phyloP scores from a whole-genome alignment of 805 yeast genomes.

The Allodekkera sacchari region DNA sequence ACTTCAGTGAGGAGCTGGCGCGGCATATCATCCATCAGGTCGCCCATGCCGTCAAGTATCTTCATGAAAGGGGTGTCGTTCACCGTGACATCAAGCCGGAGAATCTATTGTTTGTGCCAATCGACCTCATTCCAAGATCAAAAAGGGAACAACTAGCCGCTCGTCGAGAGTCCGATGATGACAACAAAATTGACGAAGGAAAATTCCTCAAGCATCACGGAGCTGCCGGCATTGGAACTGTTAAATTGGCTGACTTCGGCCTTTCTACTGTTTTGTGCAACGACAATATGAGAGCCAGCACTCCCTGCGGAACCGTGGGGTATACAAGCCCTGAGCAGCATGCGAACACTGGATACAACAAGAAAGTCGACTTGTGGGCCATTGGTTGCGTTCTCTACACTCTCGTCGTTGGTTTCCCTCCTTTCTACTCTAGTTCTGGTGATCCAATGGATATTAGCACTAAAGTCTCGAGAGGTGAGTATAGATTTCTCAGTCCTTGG shows the following conservation, averaged over 20 bases:
- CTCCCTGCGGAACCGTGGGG: constrained; percentile 74
- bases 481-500: constrained; percentile 74
- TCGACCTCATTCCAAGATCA: constrained; percentile 35
- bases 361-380: constrained; percentile 68
- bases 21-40: constrained; percentile 68
- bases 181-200: constrained; percentile 56
- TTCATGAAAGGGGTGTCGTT: constrained; percentile 67
- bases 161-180: constrained; percentile 48
- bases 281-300: constrained; percentile 40
- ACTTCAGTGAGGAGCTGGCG: constrained; percentile 63
- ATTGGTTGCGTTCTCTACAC: constrained; percentile 66
- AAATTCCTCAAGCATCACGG: constrained; percentile 43
- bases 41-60: constrained; percentile 57
- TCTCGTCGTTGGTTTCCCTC: constrained; percentile 65
- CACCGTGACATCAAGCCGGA: constrained; percentile 84
- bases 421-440: constrained; percentile 56
- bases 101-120: constrained; percentile 57
- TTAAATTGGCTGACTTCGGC: constrained; percentile 66
- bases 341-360: constrained; percentile 49
- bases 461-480: constrained; percentile 66
- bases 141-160: constrained; percentile 33
- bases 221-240: constrained; percentile 55
- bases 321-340: constrained; percentile 71
- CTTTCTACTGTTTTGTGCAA: constrained; percentile 44
- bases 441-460: constrained; percentile 52